phyloP scores from a whole-genome alignment of 202 grass and related monocot species.

The Schoenoplectus triqueter region DNA sequence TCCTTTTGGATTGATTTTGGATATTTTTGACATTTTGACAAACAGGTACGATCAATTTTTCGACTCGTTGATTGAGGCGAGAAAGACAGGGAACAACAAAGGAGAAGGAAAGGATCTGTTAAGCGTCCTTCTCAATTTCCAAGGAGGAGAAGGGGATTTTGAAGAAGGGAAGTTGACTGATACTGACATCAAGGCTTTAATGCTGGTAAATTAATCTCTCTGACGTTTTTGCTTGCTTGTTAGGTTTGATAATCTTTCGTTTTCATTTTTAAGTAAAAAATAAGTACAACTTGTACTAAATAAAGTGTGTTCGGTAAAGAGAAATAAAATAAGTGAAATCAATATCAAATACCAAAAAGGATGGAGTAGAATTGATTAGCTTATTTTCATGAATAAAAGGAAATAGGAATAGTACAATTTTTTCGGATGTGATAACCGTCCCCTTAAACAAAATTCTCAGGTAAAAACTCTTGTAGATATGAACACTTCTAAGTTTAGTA shows the following conservation, averaged over 20 bases:
- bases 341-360: too few species aligned
- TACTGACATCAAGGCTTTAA: slow-evolving; percentile 66
- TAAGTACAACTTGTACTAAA: neutral
- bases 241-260: neutral
- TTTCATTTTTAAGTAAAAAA: neutral
- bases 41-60: slow-evolving; percentile 44
- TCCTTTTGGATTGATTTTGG: neutral
- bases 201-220: slow-evolving; percentile 47
- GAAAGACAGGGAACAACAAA: neutral
- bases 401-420: too few species aligned
- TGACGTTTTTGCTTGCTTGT: neutral
- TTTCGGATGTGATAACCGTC: too few species aligned
- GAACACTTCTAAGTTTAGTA: too few species aligned
- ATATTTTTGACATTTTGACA: neutral
- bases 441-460: too few species aligned
- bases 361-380: too few species aligned
- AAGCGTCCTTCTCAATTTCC: slow-evolving; percentile 46
- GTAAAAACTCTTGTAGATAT: too few species aligned
- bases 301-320: neutral
- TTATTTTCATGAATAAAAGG: too few species aligned
- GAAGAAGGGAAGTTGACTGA: slow-evolving; percentile 50
- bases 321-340: too few species aligned
- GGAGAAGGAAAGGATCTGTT: slow-evolving; percentile 50
- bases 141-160: slow-evolving; percentile 30
- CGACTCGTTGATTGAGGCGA: slow-evolving; percentile 35